Percentiles rank a stretch among this genome's conserved stretches.
These are phyloP conservation scores for Suhomyces kunorum DNA, from an alignment of 1,139 yeast genomes.

Conservation along the genomic window DNA sequence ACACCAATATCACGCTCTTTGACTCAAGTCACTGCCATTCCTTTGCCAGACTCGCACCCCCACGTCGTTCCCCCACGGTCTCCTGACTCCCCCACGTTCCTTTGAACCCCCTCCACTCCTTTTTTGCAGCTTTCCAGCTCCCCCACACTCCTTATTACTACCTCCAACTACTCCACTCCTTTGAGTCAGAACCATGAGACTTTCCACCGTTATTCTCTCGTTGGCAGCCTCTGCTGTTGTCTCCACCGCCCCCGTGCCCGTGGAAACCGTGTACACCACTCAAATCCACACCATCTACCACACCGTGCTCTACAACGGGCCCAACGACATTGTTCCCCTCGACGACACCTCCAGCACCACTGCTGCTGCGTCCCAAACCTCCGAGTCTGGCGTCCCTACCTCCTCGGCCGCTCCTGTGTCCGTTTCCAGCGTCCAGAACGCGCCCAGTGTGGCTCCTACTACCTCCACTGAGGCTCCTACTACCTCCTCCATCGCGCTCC, in stretches of 20 bases:
- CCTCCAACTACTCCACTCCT: constrained; percentile 11
- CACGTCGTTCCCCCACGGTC: neutral
- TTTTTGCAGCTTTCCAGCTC: too few species aligned
- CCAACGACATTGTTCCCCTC: constrained; percentile 2
- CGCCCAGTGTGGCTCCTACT: neutral
- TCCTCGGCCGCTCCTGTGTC: neutral
- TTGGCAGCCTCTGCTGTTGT: constrained; percentile 15
- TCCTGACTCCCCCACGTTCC: constrained; percentile 1
- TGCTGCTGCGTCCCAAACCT: constrained; percentile 6
- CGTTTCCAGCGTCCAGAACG: neutral
- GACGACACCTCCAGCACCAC: constrained; percentile 5
- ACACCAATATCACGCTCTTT: constrained; percentile 1
- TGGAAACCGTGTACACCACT: constrained; percentile 17
- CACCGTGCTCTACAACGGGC: constrained; percentile 17
- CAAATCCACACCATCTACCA: constrained; percentile 14
- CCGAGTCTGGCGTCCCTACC: constrained; percentile 10
- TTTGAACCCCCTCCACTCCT: constrained; percentile 12
- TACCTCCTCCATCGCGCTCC: constrained; percentile 2
- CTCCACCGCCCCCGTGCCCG: constrained; percentile 27
- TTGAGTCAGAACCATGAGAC: constrained; percentile 15
- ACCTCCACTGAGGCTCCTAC: constrained; percentile 1
- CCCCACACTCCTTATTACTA: constrained; percentile 2
- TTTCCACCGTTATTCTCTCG: constrained; percentile 17
- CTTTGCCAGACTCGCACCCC: constrained; percentile 3
- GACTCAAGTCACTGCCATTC: constrained; percentile 10